Percentiles rank a stretch among this genome's conserved stretches.
Conservation (phyloP, 2,329 filamentous ascomycete genomes). For the Orbilia javanica region DNA sequence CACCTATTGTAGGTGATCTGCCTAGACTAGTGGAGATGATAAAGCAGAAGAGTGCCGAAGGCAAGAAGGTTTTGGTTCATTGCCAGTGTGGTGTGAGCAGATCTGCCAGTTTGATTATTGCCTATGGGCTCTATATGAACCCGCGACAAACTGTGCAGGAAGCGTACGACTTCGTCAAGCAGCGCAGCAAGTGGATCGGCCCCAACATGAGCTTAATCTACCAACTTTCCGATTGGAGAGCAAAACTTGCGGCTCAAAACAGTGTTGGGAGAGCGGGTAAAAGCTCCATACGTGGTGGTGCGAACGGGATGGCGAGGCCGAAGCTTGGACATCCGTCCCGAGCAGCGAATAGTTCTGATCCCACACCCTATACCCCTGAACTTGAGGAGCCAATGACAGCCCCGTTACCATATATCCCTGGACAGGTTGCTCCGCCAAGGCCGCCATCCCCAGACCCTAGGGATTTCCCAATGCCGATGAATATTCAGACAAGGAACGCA, state of each 20-base stretch:
- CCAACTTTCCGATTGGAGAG: slow-evolving; percentile 70
- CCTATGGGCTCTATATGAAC: slow-evolving; percentile 84
- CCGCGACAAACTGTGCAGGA: slow-evolving; percentile 83
- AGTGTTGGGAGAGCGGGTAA: slow-evolving; percentile 58
- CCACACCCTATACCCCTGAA: slow-evolving; percentile 68
- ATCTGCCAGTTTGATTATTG: slow-evolving; percentile 86
- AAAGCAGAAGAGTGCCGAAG: slow-evolving; percentile 77
- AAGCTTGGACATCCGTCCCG: slow-evolving; percentile 57
- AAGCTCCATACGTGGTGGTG: slow-evolving; percentile 48
- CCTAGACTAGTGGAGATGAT: slow-evolving; percentile 81
- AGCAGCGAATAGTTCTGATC: slow-evolving; percentile 59
- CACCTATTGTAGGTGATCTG: slow-evolving; percentile 82
- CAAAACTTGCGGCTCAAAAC: slow-evolving; percentile 59
- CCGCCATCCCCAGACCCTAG: slow-evolving; percentile 64
- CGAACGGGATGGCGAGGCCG: slow-evolving; percentile 48
- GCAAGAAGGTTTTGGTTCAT: slow-evolving; percentile 84
- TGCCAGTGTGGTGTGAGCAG: slow-evolving; percentile 89
- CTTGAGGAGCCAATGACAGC: slow-evolving; percentile 72
- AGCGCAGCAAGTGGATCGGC: slow-evolving; percentile 86
- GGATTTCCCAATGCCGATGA: slow-evolving; percentile 60
- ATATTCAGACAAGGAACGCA: slow-evolving; percentile 61
- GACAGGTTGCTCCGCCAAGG: slow-evolving; percentile 62
- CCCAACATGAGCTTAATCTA: slow-evolving; percentile 94
- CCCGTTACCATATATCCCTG: slow-evolving; percentile 71
- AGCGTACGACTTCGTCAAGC: slow-evolving; percentile 83